Percentiles rank a stretch among this genome's conserved stretches.
phyloP scores from a whole-genome alignment of 371 early-diverging fungal species.

The Mortierella sp. region DNA sequence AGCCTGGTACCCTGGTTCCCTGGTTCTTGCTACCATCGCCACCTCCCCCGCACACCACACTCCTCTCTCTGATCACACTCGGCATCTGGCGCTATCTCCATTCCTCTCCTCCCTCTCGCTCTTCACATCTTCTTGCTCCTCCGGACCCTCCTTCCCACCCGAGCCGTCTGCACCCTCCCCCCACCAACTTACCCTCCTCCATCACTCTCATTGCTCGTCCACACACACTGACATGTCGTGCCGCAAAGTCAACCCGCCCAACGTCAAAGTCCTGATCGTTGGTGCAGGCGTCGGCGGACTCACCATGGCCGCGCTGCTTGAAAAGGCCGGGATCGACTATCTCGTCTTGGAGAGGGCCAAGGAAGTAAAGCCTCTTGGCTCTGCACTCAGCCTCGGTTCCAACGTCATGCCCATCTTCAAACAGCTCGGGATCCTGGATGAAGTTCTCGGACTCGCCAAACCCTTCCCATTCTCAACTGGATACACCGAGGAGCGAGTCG shows the following conservation, averaged over 20 bases:
- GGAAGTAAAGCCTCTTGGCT: slow-evolving; percentile 25
- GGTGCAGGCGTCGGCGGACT: slow-evolving; percentile 38
- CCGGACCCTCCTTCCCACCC: too few relatives aligned
- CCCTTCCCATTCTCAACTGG: slow-evolving; percentile 24
- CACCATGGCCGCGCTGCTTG: slow-evolving; percentile 18
- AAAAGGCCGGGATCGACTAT: slow-evolving; percentile 31
- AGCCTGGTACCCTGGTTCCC: too few relatives aligned
- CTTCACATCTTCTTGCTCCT: background rate
- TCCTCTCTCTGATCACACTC: background rate
- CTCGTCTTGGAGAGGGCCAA: slow-evolving; percentile 21
- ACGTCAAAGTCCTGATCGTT: slow-evolving; percentile 21
- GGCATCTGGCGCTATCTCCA: too few relatives aligned
- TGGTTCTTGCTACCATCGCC: background rate
- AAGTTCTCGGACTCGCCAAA: slow-evolving; percentile 23
- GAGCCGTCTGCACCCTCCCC: background rate
- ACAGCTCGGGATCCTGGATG: slow-evolving; percentile 29
- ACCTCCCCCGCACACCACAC: background rate
- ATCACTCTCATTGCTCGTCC: background rate
- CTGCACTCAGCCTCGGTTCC: slow-evolving; percentile 21
- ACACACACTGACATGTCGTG: background rate
- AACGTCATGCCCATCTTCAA: slow-evolving; percentile 30
- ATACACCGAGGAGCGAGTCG: slow-evolving; percentile 19
- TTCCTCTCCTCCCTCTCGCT: background rate
- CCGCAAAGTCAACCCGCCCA: background rate
- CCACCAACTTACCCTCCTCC: background rate